Percentiles rank a stretch among this genome's conserved stretches.
phyloP scores from a whole-genome alignment of 441 rosid genomes.

The Melastoma candidum region DNA sequence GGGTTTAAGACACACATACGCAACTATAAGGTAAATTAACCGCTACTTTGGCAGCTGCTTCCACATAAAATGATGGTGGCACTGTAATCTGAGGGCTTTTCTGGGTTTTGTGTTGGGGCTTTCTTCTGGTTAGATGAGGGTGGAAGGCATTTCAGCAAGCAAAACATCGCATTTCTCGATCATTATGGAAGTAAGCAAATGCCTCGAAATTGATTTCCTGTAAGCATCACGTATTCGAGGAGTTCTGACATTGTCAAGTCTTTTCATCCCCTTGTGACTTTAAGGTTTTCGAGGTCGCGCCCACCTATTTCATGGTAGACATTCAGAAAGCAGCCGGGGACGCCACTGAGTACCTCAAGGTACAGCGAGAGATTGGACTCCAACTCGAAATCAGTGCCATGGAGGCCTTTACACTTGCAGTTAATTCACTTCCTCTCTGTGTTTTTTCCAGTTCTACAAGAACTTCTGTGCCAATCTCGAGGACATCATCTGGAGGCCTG shows the following conservation, averaged over 20 bases:
- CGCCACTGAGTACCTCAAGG: constrained; percentile 70
- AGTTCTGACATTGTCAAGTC: neutral
- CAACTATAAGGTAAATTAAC: constrained; percentile 61
- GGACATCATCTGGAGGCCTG: constrained; percentile 89
- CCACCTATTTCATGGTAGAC: constrained; percentile 79
- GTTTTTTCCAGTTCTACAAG: constrained; percentile 67
- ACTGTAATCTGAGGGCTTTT: too few species aligned
- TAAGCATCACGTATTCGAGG: too few species aligned
- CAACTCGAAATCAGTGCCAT: neutral
- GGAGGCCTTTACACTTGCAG: neutral
- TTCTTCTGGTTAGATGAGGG: constrained; percentile 61
- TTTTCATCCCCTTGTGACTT: constrained; percentile 3
- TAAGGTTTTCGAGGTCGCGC: constrained; percentile 90
- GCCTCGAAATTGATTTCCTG: constrained; percentile 2
- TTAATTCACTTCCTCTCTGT: neutral
- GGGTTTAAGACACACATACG: constrained; percentile 96
- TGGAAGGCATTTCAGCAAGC: constrained; percentile 73
- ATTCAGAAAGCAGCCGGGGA: constrained; percentile 83
- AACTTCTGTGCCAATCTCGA: constrained; percentile 72
- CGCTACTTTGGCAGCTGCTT: neutral
- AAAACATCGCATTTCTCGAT: constrained; percentile 66
- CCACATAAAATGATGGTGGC: neutral
- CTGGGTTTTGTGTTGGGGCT: constrained; percentile 11
- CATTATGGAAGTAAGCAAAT: constrained; percentile 56
- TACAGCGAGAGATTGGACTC: constrained; percentile 7